phyloP scores from a whole-genome alignment of 208 protist genomes.

The Trichomonas tenax region DNA sequence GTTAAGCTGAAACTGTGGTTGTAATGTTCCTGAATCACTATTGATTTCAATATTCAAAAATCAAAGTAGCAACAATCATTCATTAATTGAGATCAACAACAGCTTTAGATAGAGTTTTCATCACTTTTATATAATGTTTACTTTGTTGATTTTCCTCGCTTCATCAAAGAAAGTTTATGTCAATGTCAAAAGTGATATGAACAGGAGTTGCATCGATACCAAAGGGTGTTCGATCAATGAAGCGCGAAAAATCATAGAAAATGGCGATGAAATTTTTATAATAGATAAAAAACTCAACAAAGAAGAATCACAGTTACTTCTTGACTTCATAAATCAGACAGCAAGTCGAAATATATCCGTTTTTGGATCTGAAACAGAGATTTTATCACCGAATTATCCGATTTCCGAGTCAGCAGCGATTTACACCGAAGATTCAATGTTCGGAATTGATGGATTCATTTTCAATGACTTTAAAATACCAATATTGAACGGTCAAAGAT shows the following conservation, averaged over 20 bases:
- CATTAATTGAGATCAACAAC: no score
- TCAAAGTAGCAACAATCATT: no score
- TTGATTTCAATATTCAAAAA: no score
- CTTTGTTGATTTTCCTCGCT: not conserved
- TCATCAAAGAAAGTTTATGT: not conserved
- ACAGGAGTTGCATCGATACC: not conserved
- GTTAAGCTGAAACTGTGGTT: no score
- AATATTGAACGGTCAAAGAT: not conserved
- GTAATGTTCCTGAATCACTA: no score
- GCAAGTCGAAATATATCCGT: not conserved
- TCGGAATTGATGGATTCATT: not conserved
- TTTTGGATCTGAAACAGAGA: not conserved
- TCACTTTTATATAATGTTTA: no score
- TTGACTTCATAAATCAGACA: not conserved
- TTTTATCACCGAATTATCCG: not conserved
- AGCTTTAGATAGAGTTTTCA: no score
- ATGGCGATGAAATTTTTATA: not conserved
- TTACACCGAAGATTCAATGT: not conserved
- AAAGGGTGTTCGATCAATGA: not conserved
- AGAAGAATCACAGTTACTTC: not conserved
- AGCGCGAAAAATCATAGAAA: not conserved
- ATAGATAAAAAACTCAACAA: not conserved
- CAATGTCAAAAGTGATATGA: not conserved
- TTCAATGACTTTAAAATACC: not conserved
- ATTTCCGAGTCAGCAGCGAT: not conserved